These are phyloP conservation scores for Saccharomycopsis malanga DNA, from an alignment of 805 yeast species.

Conservation along the genomic window DNA sequence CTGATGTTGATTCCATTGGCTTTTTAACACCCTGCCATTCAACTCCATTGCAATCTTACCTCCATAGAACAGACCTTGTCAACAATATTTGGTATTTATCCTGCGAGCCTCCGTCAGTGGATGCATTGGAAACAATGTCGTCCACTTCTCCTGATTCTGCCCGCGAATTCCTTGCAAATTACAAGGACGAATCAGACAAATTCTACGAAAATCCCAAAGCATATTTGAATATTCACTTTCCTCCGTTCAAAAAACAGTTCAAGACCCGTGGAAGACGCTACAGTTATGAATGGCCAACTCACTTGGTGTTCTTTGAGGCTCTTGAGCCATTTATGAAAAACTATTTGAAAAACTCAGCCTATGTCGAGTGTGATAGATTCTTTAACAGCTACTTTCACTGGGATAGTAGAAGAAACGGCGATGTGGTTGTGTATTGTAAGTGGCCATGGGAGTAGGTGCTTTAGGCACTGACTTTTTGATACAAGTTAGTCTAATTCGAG, in stretches of 20 bases:
- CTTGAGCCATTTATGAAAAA: slow-evolving; percentile 41
- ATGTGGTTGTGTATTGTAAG: slow-evolving; percentile 55
- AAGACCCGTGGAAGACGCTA: slow-evolving; percentile 27
- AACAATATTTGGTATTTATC: slow-evolving; percentile 65
- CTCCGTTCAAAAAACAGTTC: slow-evolving; percentile 29
- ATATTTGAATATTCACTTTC: slow-evolving; percentile 53
- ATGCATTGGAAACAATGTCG: slow-evolving; percentile 2
- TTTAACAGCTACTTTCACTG: slow-evolving; percentile 83
- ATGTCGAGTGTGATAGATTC: slow-evolving; percentile 44
- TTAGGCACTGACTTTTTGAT: background rate
- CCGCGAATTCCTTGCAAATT: slow-evolving; percentile 33
- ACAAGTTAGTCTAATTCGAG: too few relatives aligned
- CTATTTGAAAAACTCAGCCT: slow-evolving; percentile 36
- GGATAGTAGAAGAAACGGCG: slow-evolving; percentile 76
- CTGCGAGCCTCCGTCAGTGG: slow-evolving; percentile 81
- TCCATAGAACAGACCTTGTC: slow-evolving; percentile 50
- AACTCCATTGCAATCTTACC: slow-evolving; percentile 86
- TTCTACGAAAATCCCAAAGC: slow-evolving; percentile 60
- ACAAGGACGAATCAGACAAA: slow-evolving; percentile 81
- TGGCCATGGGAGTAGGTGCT: slow-evolving; percentile 33
- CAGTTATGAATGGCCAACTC: slow-evolving; percentile 59
- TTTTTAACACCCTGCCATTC: slow-evolving; percentile 95
- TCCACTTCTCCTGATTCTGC: background rate
- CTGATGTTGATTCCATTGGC: slow-evolving; percentile 50
- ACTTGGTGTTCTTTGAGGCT: slow-evolving; percentile 64